These are phyloP conservation scores for Globisporangium spiculum DNA, from an alignment of 352 stramenopile genomes.

Conservation along the genomic window DNA sequence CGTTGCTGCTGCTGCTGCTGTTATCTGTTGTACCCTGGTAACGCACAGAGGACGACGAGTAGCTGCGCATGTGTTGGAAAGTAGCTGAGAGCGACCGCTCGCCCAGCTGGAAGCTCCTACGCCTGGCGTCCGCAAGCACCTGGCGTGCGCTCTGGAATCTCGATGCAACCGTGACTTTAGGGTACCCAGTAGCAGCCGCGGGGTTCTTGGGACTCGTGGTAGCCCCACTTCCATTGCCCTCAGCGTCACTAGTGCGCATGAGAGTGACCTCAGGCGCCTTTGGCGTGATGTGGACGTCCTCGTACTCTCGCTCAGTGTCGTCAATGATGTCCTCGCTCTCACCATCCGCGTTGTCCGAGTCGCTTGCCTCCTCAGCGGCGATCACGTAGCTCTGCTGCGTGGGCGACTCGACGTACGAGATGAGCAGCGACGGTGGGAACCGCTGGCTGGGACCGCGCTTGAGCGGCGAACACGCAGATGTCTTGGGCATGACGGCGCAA, in stretches of 20 bases:
- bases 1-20: neutral
- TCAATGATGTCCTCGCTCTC: neutral
- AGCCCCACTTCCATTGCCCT: neutral
- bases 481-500: neutral
- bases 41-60: neutral
- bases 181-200: too few relatives aligned
- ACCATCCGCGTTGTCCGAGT: neutral
- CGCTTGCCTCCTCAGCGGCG: neutral
- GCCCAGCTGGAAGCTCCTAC: neutral
- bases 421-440: slow-evolving; percentile 3
- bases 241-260: neutral
- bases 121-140: neutral
- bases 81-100: neutral
- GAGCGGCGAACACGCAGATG: neutral
- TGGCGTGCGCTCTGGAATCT: slow-evolving; percentile 1
- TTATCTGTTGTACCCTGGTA: neutral
- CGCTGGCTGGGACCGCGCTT: neutral
- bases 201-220: neutral
- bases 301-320: too few relatives aligned
- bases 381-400: neutral
- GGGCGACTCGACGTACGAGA: slow-evolving; percentile 5
- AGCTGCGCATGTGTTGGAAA: neutral
- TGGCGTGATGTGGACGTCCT: neutral
- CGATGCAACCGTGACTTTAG: neutral
- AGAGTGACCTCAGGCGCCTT: neutral